These are phyloP conservation scores for Scopulariopsis brevicaulis DNA, from an alignment of 2,329 filamentous ascomycete genomes.

Conservation along the genomic window DNA sequence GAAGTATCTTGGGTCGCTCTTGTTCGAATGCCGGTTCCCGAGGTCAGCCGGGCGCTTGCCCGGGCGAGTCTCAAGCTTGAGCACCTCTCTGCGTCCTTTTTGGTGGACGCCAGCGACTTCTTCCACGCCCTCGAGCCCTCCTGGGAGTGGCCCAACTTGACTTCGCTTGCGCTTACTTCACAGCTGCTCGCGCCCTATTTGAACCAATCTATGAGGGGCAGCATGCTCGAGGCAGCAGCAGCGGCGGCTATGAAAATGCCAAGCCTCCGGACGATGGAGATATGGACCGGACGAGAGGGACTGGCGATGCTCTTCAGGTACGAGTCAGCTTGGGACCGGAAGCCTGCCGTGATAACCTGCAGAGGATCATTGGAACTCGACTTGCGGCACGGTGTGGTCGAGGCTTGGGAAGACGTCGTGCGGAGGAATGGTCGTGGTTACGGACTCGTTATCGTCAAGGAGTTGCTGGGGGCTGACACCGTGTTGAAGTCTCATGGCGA, in stretches of 20 bases:
- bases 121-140: conserved; percentile 12
- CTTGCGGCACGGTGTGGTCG: conserved; percentile 7
- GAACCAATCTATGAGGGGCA: conserved; percentile 10
- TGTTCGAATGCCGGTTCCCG: conserved; percentile 9
- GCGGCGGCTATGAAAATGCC: conserved; percentile 16
- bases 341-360: conserved; percentile 11
- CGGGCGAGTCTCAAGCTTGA: conserved; percentile 16
- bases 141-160: conserved; percentile 19
- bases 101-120: conserved; percentile 18
- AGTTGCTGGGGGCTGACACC: neutral
- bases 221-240: conserved; percentile 15
- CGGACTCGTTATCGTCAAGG: neutral
- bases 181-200: conserved; percentile 12
- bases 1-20: neutral
- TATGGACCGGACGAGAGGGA: conserved; percentile 18
- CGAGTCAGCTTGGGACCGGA: conserved; percentile 9
- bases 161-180: conserved; percentile 18
- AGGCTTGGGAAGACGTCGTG: conserved; percentile 14
- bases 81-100: conserved; percentile 18
- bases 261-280: conserved; percentile 16
- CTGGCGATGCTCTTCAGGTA: conserved; percentile 14
- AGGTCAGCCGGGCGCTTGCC: conserved; percentile 16
- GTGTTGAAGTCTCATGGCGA: conserved; percentile 11
- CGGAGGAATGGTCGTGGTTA: conserved; percentile 4
- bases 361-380: conserved; percentile 12